phyloP scores from a whole-genome alignment of 768 basidiomycete species.

The Boletus sp. region DNA sequence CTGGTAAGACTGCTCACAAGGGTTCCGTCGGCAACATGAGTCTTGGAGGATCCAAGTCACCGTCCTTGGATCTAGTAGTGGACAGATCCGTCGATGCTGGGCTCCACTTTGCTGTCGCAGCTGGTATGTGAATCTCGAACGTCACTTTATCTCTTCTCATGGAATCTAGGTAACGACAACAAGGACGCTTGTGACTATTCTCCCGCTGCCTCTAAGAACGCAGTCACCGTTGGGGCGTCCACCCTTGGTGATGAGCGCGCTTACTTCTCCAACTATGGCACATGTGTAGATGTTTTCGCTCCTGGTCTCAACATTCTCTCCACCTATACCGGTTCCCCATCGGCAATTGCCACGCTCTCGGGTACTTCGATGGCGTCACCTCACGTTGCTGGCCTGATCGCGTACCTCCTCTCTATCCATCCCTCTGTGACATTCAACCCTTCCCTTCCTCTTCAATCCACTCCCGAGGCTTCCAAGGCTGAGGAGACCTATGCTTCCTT shows the following conservation, averaged over 20 bases:
- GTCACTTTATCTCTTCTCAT: background rate
- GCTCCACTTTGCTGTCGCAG: constrained; percentile 96
- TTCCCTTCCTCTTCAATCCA: constrained; percentile 35
- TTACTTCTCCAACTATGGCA: constrained; percentile 90
- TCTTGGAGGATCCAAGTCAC: constrained; percentile 93
- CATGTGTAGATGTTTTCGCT: constrained; percentile 90
- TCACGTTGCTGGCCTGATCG: constrained; percentile 84
- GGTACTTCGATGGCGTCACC: constrained; percentile 97
- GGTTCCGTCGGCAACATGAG: constrained; percentile 98
- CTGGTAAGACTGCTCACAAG: constrained; percentile 82
- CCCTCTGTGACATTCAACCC: constrained; percentile 66
- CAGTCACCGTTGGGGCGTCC: constrained; percentile 93
- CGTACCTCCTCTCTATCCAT: constrained; percentile 90
- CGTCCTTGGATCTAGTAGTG: constrained; percentile 79
- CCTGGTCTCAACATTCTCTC: constrained; percentile 91
- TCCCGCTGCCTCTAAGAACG: constrained; percentile 84
- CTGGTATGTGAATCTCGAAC: constrained; percentile 53
- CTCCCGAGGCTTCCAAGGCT: constrained; percentile 34
- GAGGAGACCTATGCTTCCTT: constrained; percentile 42
- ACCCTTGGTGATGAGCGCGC: constrained; percentile 80
- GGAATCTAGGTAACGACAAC: constrained; percentile 67
- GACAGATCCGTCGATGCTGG: constrained; percentile 81
- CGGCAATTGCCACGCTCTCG: constrained; percentile 72
- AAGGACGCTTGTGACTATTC: constrained; percentile 91
- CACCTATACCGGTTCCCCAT: constrained; percentile 69